Conservation (phyloP, 1,284 basidiomycete genomes). For the Malassezia equina region DNA sequence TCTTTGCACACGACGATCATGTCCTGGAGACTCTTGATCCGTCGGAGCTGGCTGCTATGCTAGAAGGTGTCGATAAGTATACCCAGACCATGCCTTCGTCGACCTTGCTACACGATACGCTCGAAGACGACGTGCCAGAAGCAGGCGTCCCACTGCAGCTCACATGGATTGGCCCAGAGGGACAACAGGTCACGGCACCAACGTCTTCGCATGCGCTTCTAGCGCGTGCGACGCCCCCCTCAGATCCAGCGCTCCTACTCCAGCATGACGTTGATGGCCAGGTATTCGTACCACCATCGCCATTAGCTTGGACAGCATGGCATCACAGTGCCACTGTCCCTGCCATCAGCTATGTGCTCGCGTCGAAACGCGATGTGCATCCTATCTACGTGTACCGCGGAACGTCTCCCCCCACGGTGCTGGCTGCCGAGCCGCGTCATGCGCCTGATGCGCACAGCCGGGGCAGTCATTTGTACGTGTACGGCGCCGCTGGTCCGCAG, state of each 20-base stretch:
- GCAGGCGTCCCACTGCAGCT: constrained; percentile 58
- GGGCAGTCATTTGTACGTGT: constrained; percentile 3
- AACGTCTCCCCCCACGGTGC: background rate
- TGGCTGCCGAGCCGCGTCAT: constrained; percentile 10
- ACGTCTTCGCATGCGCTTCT: background rate
- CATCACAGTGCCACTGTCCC: constrained; percentile 67
- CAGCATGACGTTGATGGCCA: constrained; percentile 76
- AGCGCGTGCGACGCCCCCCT: constrained; percentile 5
- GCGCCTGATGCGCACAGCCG: background rate
- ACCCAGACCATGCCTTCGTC: constrained; percentile 51
- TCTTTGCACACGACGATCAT: constrained; percentile 61
- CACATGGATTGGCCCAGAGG: constrained; percentile 56
- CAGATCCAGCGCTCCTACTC: constrained; percentile 53
- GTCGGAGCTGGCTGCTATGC: constrained; percentile 65
- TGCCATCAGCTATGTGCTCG: constrained; percentile 83
- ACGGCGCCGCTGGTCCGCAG: constrained; percentile 15
- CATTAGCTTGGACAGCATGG: constrained; percentile 54
- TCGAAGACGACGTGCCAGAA: constrained; percentile 68
- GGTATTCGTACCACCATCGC: constrained; percentile 53
- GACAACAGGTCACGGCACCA: background rate
- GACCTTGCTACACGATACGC: constrained; percentile 66
- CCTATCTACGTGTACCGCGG: constrained; percentile 22
- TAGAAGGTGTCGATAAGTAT: constrained; percentile 74
- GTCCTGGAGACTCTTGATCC: constrained; percentile 82
- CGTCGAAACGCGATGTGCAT: constrained; percentile 59